Conservation (phyloP, 2,329 filamentous ascomycete species). For the Metarhizium robertsii region DNA sequence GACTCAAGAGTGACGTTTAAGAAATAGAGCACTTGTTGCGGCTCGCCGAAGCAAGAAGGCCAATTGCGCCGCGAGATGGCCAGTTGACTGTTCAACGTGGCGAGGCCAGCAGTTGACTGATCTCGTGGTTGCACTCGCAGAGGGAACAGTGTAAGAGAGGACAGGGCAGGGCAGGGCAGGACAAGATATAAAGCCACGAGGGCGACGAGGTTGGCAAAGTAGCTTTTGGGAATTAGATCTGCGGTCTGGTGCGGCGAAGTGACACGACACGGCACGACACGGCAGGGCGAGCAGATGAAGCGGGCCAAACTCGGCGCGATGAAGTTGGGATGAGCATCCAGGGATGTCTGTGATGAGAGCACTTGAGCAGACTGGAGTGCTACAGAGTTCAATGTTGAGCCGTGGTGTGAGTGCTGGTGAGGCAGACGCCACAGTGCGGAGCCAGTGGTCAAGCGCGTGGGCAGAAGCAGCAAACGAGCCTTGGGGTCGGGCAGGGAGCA, state of each 20-base stretch:
- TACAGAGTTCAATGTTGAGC: not conserved
- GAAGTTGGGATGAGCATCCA: not conserved
- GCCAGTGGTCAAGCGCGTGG: not conserved
- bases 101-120: too few relatives aligned
- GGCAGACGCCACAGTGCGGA: not conserved
- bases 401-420: not conserved
- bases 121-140: not conserved
- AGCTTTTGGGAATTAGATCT: too few relatives aligned
- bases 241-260: not conserved
- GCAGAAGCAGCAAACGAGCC: not conserved
- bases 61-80: too few relatives aligned
- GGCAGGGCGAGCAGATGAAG: not conserved
- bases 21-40: too few relatives aligned
- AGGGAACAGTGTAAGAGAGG: not conserved
- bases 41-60: too few relatives aligned
- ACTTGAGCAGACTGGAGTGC: not conserved
- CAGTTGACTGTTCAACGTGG: too few relatives aligned
- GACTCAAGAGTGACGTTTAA: too few relatives aligned
- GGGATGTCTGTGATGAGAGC: not conserved
- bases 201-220: not conserved
- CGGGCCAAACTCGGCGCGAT: not conserved
- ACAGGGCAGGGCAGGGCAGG: not conserved
- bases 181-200: not conserved
- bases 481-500: not conserved
- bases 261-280: not conserved